Conservation (phyloP, 2,329 filamentous ascomycete genomes). For the Fusarium palustre region DNA sequence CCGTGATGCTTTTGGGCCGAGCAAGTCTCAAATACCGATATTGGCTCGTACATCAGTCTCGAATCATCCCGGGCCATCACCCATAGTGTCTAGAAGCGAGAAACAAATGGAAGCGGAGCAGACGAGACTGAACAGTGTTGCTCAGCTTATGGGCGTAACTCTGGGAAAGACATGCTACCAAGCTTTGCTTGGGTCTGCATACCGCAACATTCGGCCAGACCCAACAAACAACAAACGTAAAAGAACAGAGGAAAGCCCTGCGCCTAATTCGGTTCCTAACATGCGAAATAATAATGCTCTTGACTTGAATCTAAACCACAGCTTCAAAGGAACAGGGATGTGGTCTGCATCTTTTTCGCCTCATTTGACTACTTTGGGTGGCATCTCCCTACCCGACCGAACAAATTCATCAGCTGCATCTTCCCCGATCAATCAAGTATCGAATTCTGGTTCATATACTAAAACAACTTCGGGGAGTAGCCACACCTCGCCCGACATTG, state of each 20-base stretch:
- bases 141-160: not conserved
- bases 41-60: conserved; percentile 60
- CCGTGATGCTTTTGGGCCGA: conserved; percentile 46
- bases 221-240: conserved; percentile 49
- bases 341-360: conserved; percentile 24
- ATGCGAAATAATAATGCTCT: not conserved
- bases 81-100: conserved; percentile 50
- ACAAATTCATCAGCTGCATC: conserved; percentile 51
- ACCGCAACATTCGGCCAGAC: conserved; percentile 48
- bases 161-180: conserved; percentile 49
- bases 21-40: conserved; percentile 59
- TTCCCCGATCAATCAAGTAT: conserved; percentile 45
- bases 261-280: conserved; percentile 28
- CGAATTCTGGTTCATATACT: conserved; percentile 37
- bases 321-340: conserved; percentile 10
- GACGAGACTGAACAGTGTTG: conserved; percentile 12
- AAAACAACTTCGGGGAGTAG: conserved; percentile 47
- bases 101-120: conserved; percentile 17
- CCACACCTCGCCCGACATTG: conserved; percentile 49
- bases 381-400: conserved; percentile 48
- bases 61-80: conserved; percentile 54
- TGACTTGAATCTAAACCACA: conserved; percentile 8
- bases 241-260: conserved; percentile 47
- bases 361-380: conserved; percentile 10
- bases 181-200: conserved; percentile 50